These are phyloP conservation scores for Dissophora ornata DNA, from an alignment of 192 early-diverging fungal species.

Conservation along the genomic window DNA sequence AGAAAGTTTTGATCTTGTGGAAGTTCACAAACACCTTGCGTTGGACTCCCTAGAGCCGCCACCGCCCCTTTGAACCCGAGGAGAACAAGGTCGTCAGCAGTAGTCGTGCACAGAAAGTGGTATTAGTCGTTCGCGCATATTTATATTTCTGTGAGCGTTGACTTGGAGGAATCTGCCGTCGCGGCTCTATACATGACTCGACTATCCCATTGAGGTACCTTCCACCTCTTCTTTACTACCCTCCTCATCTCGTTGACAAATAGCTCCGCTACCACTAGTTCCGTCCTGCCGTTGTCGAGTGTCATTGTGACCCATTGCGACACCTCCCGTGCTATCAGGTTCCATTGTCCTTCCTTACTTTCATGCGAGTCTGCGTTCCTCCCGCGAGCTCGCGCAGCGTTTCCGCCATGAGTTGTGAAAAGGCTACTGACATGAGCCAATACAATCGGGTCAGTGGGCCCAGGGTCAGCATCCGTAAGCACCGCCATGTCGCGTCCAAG, in stretches of 20 bases:
- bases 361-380: neutral
- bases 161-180: no score
- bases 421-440: constrained; percentile 20
- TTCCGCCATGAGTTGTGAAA: constrained; percentile 6
- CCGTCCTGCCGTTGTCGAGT: neutral
- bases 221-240: constrained; percentile 15
- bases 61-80: constrained; percentile 14
- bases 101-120: constrained; percentile 27
- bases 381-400: no score
- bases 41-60: constrained; percentile 28
- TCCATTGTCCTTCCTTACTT: constrained; percentile 1
- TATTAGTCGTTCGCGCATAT: no score
- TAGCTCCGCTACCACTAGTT: constrained; percentile 2
- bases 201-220: constrained; percentile 11
- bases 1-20: constrained; percentile 23
- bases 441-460: constrained; percentile 1
- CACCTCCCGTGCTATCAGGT: constrained; percentile 8
- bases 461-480: constrained; percentile 4
- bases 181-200: constrained; percentile 13
- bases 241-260: constrained; percentile 35
- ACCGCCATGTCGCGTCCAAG: constrained; percentile 34
- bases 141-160: no score
- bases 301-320: constrained; percentile 18
- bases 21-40: constrained; percentile 19
- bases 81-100: constrained; percentile 2